Percentiles rank a stretch among this genome's conserved stretches.
Evolutionary conservation across 1,284 basidiomycete genomes (phyloP).

Genomic region (Stygiomarasmius scandens): DNA sequence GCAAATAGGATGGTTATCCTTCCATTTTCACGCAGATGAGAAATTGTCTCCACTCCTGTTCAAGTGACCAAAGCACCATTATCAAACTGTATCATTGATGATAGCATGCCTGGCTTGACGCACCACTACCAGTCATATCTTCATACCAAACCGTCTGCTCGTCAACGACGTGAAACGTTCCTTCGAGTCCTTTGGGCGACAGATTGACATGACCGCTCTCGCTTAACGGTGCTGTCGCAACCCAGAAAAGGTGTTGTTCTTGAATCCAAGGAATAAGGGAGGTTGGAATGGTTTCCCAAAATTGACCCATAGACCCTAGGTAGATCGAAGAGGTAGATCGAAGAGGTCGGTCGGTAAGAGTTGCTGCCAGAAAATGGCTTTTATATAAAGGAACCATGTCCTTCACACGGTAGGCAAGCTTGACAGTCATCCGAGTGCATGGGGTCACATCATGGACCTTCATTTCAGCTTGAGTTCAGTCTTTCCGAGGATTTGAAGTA

Average conservation of each 20-base stretch:
- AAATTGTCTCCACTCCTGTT: conserved; percentile 56
- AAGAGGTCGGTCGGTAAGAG: too few species aligned
- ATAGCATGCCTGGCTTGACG: conserved; percentile 16
- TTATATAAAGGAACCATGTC: too few species aligned
- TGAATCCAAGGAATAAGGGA: conserved; percentile 49
- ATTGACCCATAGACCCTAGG: conserved; percentile 54
- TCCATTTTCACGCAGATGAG: conserved; percentile 59
- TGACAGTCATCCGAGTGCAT: too few species aligned
- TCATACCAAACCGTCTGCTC: conserved; percentile 57
- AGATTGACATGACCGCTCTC: conserved; percentile 55
- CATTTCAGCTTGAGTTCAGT: too few species aligned
- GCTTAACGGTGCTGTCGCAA: conserved; percentile 57
- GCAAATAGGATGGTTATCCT: conserved; percentile 58
- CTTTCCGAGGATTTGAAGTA: too few species aligned
- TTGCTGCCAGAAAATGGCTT: too few species aligned
- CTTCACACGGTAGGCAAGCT: too few species aligned
- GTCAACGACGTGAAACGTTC: conserved; percentile 51
- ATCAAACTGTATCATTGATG: not conserved
- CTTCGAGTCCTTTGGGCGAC: conserved; percentile 54
- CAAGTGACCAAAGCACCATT: too few species aligned
- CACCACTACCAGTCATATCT: conserved; percentile 58
- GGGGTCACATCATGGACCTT: too few species aligned
- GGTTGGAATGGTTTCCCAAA: conserved; percentile 50
- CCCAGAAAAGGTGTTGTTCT: conserved; percentile 57
- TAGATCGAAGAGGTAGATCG: too few species aligned